Evolutionary conservation across 495 filamentous ascomycete genomes (phyloP), one percentile per base, ranked within the genome.

Genomic region (Thermothielavioides terrestris): DNA sequence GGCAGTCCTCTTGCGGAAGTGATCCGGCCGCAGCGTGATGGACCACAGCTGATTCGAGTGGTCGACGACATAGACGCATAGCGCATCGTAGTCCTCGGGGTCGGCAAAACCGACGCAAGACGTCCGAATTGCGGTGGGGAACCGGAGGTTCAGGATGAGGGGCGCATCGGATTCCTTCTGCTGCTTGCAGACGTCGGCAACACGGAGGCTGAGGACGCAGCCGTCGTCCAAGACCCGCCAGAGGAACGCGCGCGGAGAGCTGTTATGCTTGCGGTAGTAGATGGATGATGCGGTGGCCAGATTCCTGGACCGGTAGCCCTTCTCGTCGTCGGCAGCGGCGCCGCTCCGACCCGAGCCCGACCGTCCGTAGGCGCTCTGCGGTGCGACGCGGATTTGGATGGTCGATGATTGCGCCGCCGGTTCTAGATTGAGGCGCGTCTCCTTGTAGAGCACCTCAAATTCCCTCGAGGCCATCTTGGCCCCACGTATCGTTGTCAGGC

Each of bases 181-280:
- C 42, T 80, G 74, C 63, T 85, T 91, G 30, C 77, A 83, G 49
- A 96, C 66, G 67, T 97, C 92, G 58, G 84, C 80, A 28, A 81
- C 82, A 64, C 87, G 84, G 44, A 98, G 74, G 63, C 89, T 88
- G 45, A 98, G 73, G 38, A 89, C 74, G 56, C 79, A 86, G 59
- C 81, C 81, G 58, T 84, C 81, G 60, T 94, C 83, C 52, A 96
- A 68, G 17, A 98, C 75, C 46, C 92, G 75, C 91, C 94, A 98
- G 20, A 95, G 75, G 56, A 97, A 89, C 60, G 77, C 84, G 56
- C 86, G 80, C 39, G 92, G 94, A 49, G 84, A 86, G 46, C 72
- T 68, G 49, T 80, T 78, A 55, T 82, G 75, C 58, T 79, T 79
- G 46, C 91, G 79, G 67, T 94, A 88, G 75, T 88, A 94, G 34